These are phyloP conservation scores for Galeopsis tetrahit DNA, from an alignment of 257 asterid genomes.

Conservation along the genomic window DNA sequence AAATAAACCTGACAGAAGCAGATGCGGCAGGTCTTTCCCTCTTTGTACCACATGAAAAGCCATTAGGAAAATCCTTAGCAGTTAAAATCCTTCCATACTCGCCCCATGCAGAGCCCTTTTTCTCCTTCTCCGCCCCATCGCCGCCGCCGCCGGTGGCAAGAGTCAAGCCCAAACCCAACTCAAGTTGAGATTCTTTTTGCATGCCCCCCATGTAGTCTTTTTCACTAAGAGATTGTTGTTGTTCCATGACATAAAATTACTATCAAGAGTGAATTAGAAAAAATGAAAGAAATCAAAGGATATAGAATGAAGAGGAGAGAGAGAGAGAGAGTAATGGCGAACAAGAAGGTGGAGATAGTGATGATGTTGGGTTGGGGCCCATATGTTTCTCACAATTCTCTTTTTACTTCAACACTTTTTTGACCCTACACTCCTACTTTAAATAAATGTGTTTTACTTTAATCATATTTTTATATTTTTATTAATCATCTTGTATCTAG, in stretches of 20 bases:
- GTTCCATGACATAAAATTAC: constrained; percentile 57
- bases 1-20: constrained; percentile 50
- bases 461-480: no score
- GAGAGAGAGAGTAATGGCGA: constrained; percentile 7
- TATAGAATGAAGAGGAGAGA: constrained; percentile 1
- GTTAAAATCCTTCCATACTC: constrained; percentile 76
- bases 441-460: no score
- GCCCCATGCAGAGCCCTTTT: constrained; percentile 44
- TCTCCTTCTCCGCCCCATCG: constrained; percentile 35
- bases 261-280: constrained; percentile 15
- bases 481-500: no score
- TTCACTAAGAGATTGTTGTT: constrained; percentile 51
- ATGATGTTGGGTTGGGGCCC: constrained; percentile 58
- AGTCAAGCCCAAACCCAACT: constrained; percentile 76
- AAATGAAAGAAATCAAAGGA: neutral
- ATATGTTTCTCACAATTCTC: constrained; percentile 37
- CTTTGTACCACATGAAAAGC: constrained; percentile 49
- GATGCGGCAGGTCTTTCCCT: constrained; percentile 51
- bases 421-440: no score
- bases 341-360: constrained; percentile 60
- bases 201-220: constrained; percentile 35
- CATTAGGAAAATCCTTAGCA: constrained; percentile 79
- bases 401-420: no score
- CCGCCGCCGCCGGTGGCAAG: constrained; percentile 42
- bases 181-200: constrained; percentile 55